Evolutionary conservation across 23 red algal species (phyloP), one percentile per base, ranked within the genome.

Genomic region (Pyropia haitanensis): DNA sequence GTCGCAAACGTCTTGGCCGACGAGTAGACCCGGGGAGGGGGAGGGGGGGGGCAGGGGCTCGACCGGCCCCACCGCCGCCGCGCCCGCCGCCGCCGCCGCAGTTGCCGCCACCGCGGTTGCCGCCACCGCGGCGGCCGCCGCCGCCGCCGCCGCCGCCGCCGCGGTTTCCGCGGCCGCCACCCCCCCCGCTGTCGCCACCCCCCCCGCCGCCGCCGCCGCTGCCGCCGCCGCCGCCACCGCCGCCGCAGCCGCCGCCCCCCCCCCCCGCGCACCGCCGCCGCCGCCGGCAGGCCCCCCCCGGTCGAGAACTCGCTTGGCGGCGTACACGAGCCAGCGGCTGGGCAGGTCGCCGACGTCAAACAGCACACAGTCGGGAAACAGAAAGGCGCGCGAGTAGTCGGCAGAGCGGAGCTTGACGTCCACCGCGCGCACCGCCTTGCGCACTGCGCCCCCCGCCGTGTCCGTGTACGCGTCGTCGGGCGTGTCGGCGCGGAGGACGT

Each of bases 361-460:
- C 33, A 71, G 68, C 19, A 82, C 61, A 63, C 73, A 88, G 44
- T 81, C 81, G 0, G 81, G 81, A 73, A 88, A 77, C 34, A 95
- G 65, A 49, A 86, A 95, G 29, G 55, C 64, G 17, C 61, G 63
- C 25, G 13, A 16, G 27, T 29, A 29, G 18, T 18, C 25, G 27
- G 77, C 80, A 21, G 51, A 44, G 1, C 74, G 62, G 15, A 95
- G 64, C 57, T 68, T 78, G n/a, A 94, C 51, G 49, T 68, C 62
- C 34, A 68, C 69, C 59, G 78, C 64, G 30, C 82, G 58, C 53
- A 53, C 26, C 5, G 26, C 56, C 4, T 69, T 27, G 14, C 26
- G 14, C 27, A 91, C 69, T 13, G 78, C 57, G 52, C 87, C 87
- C 29, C 71, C 69, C 14, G 72, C 73, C 2, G 72, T 75, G 57